Conservation (phyloP, 2,329 filamentous ascomycete genomes). For the Acarospora socialis region DNA sequence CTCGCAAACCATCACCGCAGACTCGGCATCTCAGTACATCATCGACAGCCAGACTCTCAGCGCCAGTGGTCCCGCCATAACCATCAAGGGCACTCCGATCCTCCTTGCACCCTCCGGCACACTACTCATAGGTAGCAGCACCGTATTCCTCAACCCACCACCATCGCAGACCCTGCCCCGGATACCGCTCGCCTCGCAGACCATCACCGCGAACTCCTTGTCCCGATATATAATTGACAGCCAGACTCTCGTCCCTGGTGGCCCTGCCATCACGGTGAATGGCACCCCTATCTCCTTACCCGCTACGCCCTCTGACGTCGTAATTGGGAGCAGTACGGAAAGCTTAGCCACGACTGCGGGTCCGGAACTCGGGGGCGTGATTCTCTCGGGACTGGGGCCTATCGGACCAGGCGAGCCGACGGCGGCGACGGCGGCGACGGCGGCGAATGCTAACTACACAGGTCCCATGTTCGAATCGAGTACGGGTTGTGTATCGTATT, state of each 20-base stretch:
- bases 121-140: no score
- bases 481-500: no score
- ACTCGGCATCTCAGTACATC: background rate
- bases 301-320: constrained; percentile 1
- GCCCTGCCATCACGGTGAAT: constrained; percentile 3
- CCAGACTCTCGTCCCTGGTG: constrained; percentile 9
- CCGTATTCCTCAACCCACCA: no score
- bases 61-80: constrained; percentile 3
- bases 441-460: no score
- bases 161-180: no score
- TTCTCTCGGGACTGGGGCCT: no score
- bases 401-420: no score
- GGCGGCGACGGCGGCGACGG: no score
- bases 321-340: constrained; percentile 5
- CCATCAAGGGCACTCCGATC: no score
- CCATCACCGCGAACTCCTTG: constrained; percentile 2
- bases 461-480: no score
- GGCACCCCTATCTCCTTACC: constrained; percentile 7
- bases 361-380: no score
- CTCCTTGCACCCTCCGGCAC: no score
- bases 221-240: constrained; percentile 5
- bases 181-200: constrained; percentile 2
- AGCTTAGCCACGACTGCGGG: background rate
- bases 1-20: background rate
- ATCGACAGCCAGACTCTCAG: constrained; percentile 1